Conservation (phyloP, 371 early-diverging fungal species). For the Chytridium lagenaria region DNA sequence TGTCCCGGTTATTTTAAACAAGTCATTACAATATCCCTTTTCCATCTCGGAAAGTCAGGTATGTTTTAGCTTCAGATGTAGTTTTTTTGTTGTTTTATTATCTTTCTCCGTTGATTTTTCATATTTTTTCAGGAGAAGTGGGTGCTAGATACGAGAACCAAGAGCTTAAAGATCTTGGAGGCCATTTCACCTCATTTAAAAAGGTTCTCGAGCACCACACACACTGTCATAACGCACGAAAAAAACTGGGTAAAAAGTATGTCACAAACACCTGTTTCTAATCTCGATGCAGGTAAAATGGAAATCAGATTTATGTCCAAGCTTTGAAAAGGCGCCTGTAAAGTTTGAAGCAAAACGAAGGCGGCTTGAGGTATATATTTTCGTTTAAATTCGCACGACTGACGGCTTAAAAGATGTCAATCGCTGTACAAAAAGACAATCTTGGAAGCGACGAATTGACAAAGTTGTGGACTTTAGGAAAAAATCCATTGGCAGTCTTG, state of each 20-base stretch:
- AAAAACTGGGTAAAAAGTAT: slow-evolving; percentile 41
- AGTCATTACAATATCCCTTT: slow-evolving; percentile 32
- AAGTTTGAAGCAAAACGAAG: slow-evolving; percentile 26
- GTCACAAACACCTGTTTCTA: not conserved
- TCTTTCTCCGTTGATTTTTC: no score
- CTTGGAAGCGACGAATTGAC: slow-evolving; percentile 44
- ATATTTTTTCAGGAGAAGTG: slow-evolving; percentile 49
- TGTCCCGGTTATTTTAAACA: slow-evolving; percentile 29
- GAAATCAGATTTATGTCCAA: slow-evolving; percentile 49
- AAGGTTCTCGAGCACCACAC: slow-evolving; percentile 37
- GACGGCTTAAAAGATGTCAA: slow-evolving; percentile 23
- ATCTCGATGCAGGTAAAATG: slow-evolving; percentile 39
- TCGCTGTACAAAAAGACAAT: slow-evolving; percentile 26
- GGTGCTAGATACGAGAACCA: slow-evolving; percentile 26
- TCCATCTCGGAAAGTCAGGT: slow-evolving; percentile 39
- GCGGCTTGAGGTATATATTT: slow-evolving; percentile 28
- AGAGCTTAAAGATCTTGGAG: slow-evolving; percentile 30
- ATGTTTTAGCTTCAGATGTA: no score
- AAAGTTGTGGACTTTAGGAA: slow-evolving; percentile 34
- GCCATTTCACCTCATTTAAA: slow-evolving; percentile 35
- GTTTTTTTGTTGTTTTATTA: no score
- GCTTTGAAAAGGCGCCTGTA: slow-evolving; percentile 39
- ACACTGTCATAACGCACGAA: slow-evolving; percentile 50
- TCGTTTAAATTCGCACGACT: slow-evolving; percentile 5
- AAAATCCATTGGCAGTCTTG: slow-evolving; percentile 15